Percentiles rank a stretch among this genome's conserved stretches.
Evolutionary conservation across 345 rosid genomes (phyloP).

Genomic region (Lumnitzera littorea): DNA sequence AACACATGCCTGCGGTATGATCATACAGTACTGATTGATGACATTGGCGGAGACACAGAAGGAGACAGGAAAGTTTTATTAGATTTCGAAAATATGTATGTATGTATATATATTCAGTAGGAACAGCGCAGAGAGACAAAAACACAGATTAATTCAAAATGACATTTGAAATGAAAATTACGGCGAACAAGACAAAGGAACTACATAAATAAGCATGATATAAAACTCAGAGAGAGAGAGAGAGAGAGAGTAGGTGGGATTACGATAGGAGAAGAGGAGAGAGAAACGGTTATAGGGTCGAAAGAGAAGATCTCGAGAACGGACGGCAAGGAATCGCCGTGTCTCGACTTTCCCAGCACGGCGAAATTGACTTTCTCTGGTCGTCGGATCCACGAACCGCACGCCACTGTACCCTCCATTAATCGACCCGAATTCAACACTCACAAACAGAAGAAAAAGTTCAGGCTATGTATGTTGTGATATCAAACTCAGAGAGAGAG

Average conservation of each 20-base stretch:
- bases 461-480: no score
- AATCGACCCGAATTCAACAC: neutral
- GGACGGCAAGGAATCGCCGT: slow-evolving; percentile 39
- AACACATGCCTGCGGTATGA: no score
- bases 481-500: no score
- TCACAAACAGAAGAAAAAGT: neutral
- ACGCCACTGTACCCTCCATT: slow-evolving; percentile 40
- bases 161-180: no score
- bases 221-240: neutral
- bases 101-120: no score
- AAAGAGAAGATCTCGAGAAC: slow-evolving; percentile 72
- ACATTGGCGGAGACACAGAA: no score
- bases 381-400: slow-evolving; percentile 92
- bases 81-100: no score
- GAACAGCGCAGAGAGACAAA: no score
- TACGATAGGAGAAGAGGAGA: slow-evolving; percentile 77
- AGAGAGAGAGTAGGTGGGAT: neutral
- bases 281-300: slow-evolving; percentile 52
- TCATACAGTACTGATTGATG: no score
- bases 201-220: slow-evolving; percentile 6
- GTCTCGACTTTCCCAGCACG: slow-evolving; percentile 54
- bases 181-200: neutral
- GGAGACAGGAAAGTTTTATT: no score
- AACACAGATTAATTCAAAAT: no score
- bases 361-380: slow-evolving; percentile 63